Conservation (phyloP, 2,329 filamentous ascomycete species). For the Ceratocystis harringtonii region DNA sequence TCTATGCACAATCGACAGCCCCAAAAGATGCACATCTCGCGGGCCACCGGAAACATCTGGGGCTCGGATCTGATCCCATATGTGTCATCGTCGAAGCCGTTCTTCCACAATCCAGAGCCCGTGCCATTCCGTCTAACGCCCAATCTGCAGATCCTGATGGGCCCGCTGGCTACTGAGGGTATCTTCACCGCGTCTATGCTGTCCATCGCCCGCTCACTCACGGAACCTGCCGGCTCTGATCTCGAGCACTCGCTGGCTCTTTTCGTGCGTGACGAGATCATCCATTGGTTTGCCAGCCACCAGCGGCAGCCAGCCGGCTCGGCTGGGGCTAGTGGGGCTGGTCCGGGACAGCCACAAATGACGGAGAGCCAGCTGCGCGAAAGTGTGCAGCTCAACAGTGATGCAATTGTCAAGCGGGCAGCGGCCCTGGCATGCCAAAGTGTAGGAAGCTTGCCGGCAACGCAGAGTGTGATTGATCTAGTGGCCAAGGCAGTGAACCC, state of each 20-base stretch:
- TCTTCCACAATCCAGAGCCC: slow-evolving; percentile 88
- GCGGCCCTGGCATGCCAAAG: slow-evolving; percentile 67
- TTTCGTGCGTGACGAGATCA: slow-evolving; percentile 95
- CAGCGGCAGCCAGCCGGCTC: slow-evolving; percentile 37
- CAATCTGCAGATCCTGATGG: slow-evolving; percentile 91
- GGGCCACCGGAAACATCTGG: slow-evolving; percentile 85
- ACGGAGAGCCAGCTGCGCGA: slow-evolving; percentile 56
- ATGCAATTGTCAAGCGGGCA: slow-evolving; percentile 82
- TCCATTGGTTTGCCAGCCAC: slow-evolving; percentile 79
- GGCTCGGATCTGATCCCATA: slow-evolving; percentile 84
- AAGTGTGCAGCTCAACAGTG: slow-evolving; percentile 70
- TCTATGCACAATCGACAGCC: slow-evolving; percentile 95
- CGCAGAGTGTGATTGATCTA: slow-evolving; percentile 91
- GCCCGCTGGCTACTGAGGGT: slow-evolving; percentile 85
- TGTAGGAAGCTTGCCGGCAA: slow-evolving; percentile 71
- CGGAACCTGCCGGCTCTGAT: slow-evolving; percentile 64
- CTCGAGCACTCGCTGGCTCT: slow-evolving; percentile 90
- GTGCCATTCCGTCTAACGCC: slow-evolving; percentile 96
- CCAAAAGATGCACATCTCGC: slow-evolving; percentile 84
- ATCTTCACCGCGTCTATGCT: slow-evolving; percentile 93
- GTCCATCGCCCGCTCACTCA: slow-evolving; percentile 88
- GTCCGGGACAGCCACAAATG: slow-evolving; percentile 28
- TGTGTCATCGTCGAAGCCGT: slow-evolving; percentile 69
- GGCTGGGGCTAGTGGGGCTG: background rate
- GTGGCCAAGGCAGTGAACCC: slow-evolving; percentile 90